Conservation (phyloP, 2,329 filamentous ascomycete species). For the Clonostachys solani region DNA sequence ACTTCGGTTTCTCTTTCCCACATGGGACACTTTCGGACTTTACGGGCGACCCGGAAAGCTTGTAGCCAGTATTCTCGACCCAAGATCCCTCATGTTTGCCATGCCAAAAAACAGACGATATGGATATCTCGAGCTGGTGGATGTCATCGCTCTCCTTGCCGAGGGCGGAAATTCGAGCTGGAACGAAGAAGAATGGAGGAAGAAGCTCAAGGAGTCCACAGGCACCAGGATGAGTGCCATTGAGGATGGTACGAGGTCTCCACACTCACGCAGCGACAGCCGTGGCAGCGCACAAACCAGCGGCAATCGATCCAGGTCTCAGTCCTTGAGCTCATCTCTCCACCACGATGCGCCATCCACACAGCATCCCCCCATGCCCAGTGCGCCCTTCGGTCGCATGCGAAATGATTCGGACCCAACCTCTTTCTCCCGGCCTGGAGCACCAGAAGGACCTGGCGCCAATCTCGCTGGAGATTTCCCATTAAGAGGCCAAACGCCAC, state of each 20-base stretch:
- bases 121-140: conserved; percentile 84
- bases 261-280: conserved; percentile 35
- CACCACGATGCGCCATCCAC: background rate
- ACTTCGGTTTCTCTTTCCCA: conserved; percentile 86
- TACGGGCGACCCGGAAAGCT: conserved; percentile 87
- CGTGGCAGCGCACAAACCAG: conserved; percentile 44
- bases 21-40: conserved; percentile 86
- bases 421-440: conserved; percentile 12
- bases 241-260: conserved; percentile 38
- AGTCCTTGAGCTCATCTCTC: conserved; percentile 8
- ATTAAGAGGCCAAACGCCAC: background rate
- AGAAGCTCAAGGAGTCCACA: conserved; percentile 83
- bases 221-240: conserved; percentile 69
- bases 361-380: background rate
- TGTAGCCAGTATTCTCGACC: conserved; percentile 81
- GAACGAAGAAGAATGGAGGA: conserved; percentile 87
- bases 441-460: background rate
- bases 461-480: background rate
- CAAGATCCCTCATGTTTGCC: conserved; percentile 93
- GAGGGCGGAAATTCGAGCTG: conserved; percentile 72
- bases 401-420: conserved; percentile 42
- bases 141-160: conserved; percentile 77
- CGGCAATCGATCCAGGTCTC: conserved; percentile 35
- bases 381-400: conserved; percentile 19
- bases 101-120: conserved; percentile 88